Evolutionary conservation across 768 basidiomycete genomes (phyloP).

Genomic region (Macrocybe gigantea): DNA sequence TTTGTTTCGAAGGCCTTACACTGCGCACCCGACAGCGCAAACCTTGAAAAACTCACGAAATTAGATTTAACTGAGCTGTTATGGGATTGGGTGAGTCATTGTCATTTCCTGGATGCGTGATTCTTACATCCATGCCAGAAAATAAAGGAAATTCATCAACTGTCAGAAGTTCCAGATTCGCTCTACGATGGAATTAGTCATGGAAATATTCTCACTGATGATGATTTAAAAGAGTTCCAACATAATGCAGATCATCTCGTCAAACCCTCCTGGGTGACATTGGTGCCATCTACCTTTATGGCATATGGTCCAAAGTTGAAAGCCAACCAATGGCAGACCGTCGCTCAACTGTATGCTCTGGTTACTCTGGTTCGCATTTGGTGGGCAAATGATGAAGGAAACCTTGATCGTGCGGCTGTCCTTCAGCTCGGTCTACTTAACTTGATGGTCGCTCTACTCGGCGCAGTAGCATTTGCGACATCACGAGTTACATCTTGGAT

Average conservation of each 20-base stretch:
- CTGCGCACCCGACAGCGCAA: too few relatives aligned
- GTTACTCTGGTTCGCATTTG: slow-evolving; percentile 31
- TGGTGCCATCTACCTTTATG: slow-evolving; percentile 16
- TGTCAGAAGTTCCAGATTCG: too few relatives aligned
- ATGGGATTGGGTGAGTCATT: too few relatives aligned
- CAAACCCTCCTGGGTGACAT: slow-evolving; percentile 19
- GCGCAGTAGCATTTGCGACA: slow-evolving; percentile 24
- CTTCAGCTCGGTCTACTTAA: slow-evolving; percentile 22
- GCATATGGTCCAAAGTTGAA: slow-evolving; percentile 21
- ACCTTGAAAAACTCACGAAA: too few relatives aligned
- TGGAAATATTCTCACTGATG: slow-evolving; percentile 1
- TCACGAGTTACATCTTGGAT: slow-evolving; percentile 14
- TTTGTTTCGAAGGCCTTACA: too few relatives aligned
- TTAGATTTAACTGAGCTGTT: too few relatives aligned
- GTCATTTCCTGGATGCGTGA: too few relatives aligned
- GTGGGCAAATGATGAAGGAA: slow-evolving; percentile 12
- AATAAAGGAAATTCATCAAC: too few relatives aligned
- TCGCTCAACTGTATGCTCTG: slow-evolving; percentile 26
- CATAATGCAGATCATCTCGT: slow-evolving; percentile 13
- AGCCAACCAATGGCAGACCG: slow-evolving; percentile 28
- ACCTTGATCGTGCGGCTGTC: slow-evolving; percentile 2
- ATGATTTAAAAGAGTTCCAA: slow-evolving; percentile 14
- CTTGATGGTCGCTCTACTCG: slow-evolving; percentile 21
- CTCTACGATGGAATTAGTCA: too few relatives aligned
- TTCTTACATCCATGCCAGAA: too few relatives aligned